Evolutionary conservation across 192 early-diverging fungal species (phyloP), one percentile per base, ranked within the genome.

Genomic region (Nowakowskiella sp.): DNA sequence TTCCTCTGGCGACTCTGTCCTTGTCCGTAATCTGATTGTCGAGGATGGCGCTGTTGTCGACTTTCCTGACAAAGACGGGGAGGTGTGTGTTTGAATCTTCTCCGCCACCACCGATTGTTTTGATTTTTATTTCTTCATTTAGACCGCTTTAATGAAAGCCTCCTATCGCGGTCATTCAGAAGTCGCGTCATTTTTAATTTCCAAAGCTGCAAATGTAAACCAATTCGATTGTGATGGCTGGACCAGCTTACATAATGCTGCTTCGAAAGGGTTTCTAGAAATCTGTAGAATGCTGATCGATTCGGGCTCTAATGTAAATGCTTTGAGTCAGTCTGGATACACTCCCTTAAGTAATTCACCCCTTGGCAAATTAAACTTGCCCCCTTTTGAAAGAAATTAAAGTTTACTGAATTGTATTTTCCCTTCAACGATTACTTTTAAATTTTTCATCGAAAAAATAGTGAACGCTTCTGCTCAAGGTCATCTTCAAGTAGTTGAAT

Each of bases 191-290:
- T 83, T 71, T 48, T 59, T 92, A 28, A 32, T 87, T 16, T 57
- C 63, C 27, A 67, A 71, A 2, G 64, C 71, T 7, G 85, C 86
- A 4, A 72, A 87, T 47, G 71, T 84, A 10, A 60, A 78, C 50
- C 76, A 78, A 34, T 55, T 62, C 16, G 89, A 92, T 61, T 75
- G 71, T 48, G 85, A 88, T 44, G 86, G 86, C 0, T 89, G 85
- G 84, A 85, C 87, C 5, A 78, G 87, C 2, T 72, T 92, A 26
- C 90, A 90, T 65, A 89, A 90, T 57, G 81, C 86, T 24, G 72
- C 72, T 25, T 70, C 80, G 2, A 64, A 70, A 16, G 87, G 86
- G 1, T 69, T 81, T 47, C 53, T 78, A 2, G 60, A 65, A 19
- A 74, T 82, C 51, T 80, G 72, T 0, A 58, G 67, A 31, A 66